These are phyloP conservation scores for Myxozyma nipponensis DNA, from an alignment of 805 yeast species.

Conservation along the genomic window DNA sequence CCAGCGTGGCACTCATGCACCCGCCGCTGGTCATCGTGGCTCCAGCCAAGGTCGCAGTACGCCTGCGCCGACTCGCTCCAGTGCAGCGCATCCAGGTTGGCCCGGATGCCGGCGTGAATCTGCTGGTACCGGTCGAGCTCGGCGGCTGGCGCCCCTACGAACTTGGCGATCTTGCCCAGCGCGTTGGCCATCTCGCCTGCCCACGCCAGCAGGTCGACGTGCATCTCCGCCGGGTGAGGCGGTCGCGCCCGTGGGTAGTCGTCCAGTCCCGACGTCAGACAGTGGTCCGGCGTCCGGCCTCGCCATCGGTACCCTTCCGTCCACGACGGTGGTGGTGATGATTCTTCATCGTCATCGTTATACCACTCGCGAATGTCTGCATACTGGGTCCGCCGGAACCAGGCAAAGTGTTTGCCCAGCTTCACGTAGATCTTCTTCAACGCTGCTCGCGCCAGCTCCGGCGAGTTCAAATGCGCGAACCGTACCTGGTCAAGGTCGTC, in stretches of 20 bases:
- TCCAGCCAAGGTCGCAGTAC: constrained; percentile 72
- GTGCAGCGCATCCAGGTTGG: constrained; percentile 68
- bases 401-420: constrained; percentile 69
- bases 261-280: constrained; percentile 90
- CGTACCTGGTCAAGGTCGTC: constrained; percentile 37
- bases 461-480: constrained; percentile 52
- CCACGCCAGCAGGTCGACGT: constrained; percentile 90
- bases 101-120: constrained; percentile 54
- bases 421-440: constrained; percentile 67
- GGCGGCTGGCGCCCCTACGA: constrained; percentile 59
- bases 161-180: constrained; percentile 65
- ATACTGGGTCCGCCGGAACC: constrained; percentile 77
- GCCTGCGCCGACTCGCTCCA: constrained; percentile 67
- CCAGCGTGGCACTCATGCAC: constrained; percentile 86
- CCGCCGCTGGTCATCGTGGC: constrained; percentile 12
- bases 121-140: constrained; percentile 45
- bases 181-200: constrained; percentile 87
- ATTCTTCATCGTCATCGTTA: constrained; percentile 40
- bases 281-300: constrained; percentile 80
- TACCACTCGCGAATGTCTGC: constrained; percentile 74
- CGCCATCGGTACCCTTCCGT: constrained; percentile 85
- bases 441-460: constrained; percentile 39
- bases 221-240: constrained; percentile 83
- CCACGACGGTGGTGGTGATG: constrained; percentile 39
- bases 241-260: constrained; percentile 85